Evolutionary conservation across 208 protist species (phyloP).

Genomic region (Kentomonas sorsogonicus): DNA sequence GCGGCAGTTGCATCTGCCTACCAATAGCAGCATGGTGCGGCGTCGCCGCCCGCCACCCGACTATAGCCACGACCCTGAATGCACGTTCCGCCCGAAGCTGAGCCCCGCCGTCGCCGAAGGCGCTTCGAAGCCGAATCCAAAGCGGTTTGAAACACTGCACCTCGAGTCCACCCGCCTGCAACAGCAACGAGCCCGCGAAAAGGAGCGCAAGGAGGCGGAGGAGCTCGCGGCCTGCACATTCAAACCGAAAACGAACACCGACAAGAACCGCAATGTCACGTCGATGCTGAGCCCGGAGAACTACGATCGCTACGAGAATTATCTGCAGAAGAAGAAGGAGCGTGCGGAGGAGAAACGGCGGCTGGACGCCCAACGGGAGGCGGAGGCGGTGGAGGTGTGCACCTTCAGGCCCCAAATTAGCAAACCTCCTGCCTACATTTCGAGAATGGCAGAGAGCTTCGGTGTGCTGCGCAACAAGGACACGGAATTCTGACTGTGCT

Average conservation of each 20-base stretch:
- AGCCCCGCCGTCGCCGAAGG: slow-evolving; percentile 1
- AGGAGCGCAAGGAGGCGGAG: slow-evolving; percentile 27
- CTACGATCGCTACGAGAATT: slow-evolving; percentile 33
- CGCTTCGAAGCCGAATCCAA: no score
- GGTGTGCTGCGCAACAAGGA: slow-evolving; percentile 55
- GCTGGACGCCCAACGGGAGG: slow-evolving; percentile 24
- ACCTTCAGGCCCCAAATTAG: slow-evolving; percentile 66
- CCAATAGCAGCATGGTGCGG: no score
- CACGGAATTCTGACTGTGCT: slow-evolving; percentile 18
- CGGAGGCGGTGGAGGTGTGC: slow-evolving; percentile 33
- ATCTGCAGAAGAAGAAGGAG: slow-evolving; percentile 24
- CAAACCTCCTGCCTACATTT: slow-evolving; percentile 62
- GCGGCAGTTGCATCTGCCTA: no score
- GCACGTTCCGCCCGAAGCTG: slow-evolving; percentile 65
- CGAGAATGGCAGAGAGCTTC: slow-evolving; percentile 69
- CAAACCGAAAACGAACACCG: slow-evolving; percentile 35
- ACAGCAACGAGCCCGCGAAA: slow-evolving; percentile 15
- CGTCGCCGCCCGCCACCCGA: no score
- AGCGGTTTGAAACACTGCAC: slow-evolving; percentile 28
- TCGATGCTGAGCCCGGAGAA: slow-evolving; percentile 51
- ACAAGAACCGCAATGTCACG: slow-evolving; percentile 32
- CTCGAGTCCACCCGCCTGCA: slow-evolving; percentile 23
- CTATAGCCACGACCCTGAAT: no score
- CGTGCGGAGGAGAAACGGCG: slow-evolving; percentile 20
- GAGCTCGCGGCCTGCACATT: slow-evolving; percentile 39